Evolutionary conservation across 768 basidiomycete genomes (phyloP), one percentile per base, ranked within the genome.

Genomic region (Suillus weaverae): DNA sequence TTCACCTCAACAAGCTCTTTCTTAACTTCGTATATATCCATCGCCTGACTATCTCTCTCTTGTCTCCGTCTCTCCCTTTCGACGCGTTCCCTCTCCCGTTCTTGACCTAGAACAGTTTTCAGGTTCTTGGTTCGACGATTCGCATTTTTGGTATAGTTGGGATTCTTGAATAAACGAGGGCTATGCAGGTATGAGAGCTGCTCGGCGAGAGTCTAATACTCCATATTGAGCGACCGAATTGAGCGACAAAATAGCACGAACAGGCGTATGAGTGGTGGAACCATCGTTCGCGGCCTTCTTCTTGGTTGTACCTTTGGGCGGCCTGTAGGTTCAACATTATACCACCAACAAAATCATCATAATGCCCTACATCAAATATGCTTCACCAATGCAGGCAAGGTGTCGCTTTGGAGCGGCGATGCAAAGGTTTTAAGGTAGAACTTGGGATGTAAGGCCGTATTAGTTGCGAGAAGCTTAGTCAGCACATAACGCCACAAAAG

Each of bases 131-230:
- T 86, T 26, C 92, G 82, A 9, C 91, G 82, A 65, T 86, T 90
- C 8, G 83, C 71, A 69, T 92, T 91, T 76, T 89, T 92, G 8
- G 80, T 81, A 70, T 92, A 91, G 33, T 81, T 74, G 0, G 85
- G 82, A 68, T 89, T 92, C 76, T 95, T 95, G 81, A 94, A 94
- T 0, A 91, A 89, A 0, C 89, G 83, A 0, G 89, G 87, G 33
- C 75, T 76, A 63, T 91, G 85, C 3, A 90, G 78, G 69, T 89
- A 90, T 0, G 92, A 94, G 20, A 92, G 77, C 62, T 90, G 86
- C 69, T 91, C 91, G 11, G 87, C 88, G 54, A 93, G 78, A 44
- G 86, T 86, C 91, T 93, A 70, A 56, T 43, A 30, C 4, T 30
- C 18, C n/a, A 3, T 7, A n/a, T 22, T 36, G 33, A 41, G 41